A percentile compares a stretch with the other conserved stretches of the same genome.
These are phyloP conservation scores for Chenopodium album DNA, from an alignment of 148 eudicot species.

Conservation along the genomic window DNA sequence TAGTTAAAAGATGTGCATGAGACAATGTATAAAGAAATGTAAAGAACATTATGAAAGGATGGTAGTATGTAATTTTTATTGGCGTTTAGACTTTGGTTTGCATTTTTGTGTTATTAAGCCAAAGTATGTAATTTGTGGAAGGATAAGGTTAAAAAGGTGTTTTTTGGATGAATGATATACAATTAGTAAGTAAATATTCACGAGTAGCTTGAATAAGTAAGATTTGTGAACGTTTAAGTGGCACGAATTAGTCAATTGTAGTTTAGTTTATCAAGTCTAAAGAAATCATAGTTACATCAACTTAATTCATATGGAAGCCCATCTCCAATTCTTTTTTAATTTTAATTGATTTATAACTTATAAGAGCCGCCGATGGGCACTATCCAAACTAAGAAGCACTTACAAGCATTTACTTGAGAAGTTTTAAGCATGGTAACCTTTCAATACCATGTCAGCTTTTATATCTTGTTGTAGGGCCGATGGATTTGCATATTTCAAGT, in stretches of 20 bases:
- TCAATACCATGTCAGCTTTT: not conserved
- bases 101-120: not conserved
- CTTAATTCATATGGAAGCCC: not conserved
- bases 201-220: not conserved
- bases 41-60: too few species aligned
- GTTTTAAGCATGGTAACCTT: not conserved
- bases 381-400: not conserved
- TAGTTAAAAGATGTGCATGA: too few species aligned
- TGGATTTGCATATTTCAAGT: not conserved
- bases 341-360: not conserved
- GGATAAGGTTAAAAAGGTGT: not conserved
- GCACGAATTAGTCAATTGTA: not conserved
- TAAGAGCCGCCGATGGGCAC: not conserved
- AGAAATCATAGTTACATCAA: not conserved
- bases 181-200: not conserved
- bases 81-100: not conserved
- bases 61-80: too few species aligned
- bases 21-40: too few species aligned
- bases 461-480: not conserved
- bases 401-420: not conserved
- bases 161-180: not conserved
- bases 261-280: not conserved
- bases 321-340: not conserved
- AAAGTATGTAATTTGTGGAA: not conserved
- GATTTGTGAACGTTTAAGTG: not conserved